phyloP scores from a whole-genome alignment of 768 basidiomycete genomes.

The Cubamyces sp. region DNA sequence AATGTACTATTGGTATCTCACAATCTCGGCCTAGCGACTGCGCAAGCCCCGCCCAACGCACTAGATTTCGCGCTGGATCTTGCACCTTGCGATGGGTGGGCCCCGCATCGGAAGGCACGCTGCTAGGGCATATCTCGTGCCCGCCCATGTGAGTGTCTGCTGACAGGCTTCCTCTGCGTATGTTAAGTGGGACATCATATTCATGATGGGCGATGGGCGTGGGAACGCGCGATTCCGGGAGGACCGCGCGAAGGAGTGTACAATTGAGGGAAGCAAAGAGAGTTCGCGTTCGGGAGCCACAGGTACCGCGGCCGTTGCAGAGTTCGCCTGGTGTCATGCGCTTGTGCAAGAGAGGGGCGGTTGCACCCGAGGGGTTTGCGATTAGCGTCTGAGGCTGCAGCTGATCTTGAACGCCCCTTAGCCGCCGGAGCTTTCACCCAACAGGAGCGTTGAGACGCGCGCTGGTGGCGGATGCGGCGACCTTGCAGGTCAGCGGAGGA shows the following conservation, averaged over 20 bases:
- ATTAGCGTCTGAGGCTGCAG: slow-evolving; percentile 1
- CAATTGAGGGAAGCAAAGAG: slow-evolving; percentile 15
- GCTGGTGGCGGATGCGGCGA: not conserved
- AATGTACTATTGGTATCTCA: slow-evolving; percentile 21
- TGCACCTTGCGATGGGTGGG: not conserved
- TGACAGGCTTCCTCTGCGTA: slow-evolving; percentile 1
- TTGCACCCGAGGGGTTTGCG: slow-evolving; percentile 9
- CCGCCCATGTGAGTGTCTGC: slow-evolving; percentile 18
- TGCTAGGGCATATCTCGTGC: slow-evolving; percentile 12
- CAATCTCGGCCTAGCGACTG: slow-evolving; percentile 6
- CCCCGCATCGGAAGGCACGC: not conserved
- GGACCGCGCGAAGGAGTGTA: slow-evolving; percentile 3
- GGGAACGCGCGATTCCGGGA: slow-evolving; percentile 12
- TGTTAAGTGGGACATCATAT: not conserved
- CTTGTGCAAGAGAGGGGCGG: slow-evolving; percentile 3
- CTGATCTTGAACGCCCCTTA: slow-evolving; percentile 3
- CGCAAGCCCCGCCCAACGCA: not conserved
- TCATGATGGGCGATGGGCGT: slow-evolving; percentile 17
- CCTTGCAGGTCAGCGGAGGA: not conserved
- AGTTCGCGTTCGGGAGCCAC: slow-evolving; percentile 14
- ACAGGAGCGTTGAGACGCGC: not conserved
- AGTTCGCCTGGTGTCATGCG: slow-evolving; percentile 15
- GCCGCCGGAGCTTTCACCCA: not conserved
- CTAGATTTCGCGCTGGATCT: slow-evolving; percentile 1
- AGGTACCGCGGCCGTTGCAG: slow-evolving; percentile 17